These are phyloP conservation scores for Coniochaeta prunicola DNA, from an alignment of 2,329 filamentous ascomycete species.

Conservation along the genomic window DNA sequence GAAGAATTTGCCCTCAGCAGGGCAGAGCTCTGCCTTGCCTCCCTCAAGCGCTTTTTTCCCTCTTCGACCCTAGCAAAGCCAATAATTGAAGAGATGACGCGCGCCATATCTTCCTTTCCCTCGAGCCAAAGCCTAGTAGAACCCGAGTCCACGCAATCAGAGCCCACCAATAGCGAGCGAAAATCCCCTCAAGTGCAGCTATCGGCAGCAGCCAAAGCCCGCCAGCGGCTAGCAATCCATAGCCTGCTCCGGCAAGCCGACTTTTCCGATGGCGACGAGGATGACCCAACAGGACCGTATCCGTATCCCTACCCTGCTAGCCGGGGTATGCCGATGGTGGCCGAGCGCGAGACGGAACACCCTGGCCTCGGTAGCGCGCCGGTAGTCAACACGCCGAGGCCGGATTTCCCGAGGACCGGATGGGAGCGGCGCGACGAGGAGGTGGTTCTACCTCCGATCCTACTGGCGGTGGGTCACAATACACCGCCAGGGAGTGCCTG, in stretches of 20 bases:
- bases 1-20: conserved; percentile 17
- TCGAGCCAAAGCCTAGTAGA: conserved; percentile 2
- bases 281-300: conserved; percentile 7
- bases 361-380: conserved; percentile 1
- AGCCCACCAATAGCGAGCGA: neutral
- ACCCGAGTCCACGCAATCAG: neutral
- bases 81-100: conserved; percentile 18
- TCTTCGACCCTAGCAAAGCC: conserved; percentile 15
- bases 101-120: conserved; percentile 12
- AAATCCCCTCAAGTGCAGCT: conserved; percentile 9
- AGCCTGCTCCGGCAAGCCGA: conserved; percentile 18
- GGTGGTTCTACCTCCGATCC: neutral
- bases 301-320: neutral
- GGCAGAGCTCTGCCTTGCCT: conserved; percentile 18
- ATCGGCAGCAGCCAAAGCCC: conserved; percentile 13
- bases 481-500: neutral
- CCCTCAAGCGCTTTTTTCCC: conserved; percentile 18
- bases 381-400: neutral
- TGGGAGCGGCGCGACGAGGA: neutral
- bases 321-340: neutral
- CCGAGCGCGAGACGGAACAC: neutral
- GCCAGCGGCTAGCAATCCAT: conserved; percentile 19
- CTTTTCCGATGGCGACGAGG: conserved; percentile 18
- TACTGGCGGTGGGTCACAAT: neutral
- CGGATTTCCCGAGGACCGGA: neutral